Conservation (phyloP, 208 protist genomes). For the Trypanosoma caninum region DNA sequence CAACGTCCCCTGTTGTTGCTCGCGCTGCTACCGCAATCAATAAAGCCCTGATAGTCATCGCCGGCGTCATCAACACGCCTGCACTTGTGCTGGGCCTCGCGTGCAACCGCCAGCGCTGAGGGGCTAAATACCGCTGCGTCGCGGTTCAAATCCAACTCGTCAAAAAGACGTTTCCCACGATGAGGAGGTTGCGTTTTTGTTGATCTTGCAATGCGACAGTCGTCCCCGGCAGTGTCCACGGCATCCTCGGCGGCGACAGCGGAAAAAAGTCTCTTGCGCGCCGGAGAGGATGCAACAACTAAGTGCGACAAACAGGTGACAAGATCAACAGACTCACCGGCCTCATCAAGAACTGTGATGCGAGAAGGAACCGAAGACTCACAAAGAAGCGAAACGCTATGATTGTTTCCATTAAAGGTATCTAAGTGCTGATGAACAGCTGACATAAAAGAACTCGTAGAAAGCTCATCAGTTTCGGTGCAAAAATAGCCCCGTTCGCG, state of each 20-base stretch:
- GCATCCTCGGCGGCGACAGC: conserved; percentile 38
- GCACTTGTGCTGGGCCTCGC: conserved; percentile 10
- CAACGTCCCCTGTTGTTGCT: too few relatives aligned
- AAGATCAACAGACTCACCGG: conserved; percentile 25
- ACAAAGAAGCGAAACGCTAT: conserved; percentile 7
- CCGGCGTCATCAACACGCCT: conserved; percentile 13
- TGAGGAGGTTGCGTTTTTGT: conserved; percentile 38
- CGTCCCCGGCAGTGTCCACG: not conserved
- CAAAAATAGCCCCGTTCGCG: not conserved
- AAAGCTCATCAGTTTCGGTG: conserved; percentile 13
- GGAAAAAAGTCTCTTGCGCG: conserved; percentile 66
- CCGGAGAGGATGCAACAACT: conserved; percentile 38
- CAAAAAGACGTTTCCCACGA: conserved; percentile 65
- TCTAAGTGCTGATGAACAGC: not conserved
- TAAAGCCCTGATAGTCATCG: not conserved
- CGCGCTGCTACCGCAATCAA: not conserved
- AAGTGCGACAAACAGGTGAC: conserved; percentile 20
- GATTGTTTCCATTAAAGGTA: not conserved
- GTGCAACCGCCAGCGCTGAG: not conserved
- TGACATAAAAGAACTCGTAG: not conserved
- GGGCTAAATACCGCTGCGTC: conserved; percentile 6
- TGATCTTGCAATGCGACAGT: not conserved
- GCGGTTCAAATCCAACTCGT: conserved; percentile 41
- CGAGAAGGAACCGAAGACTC: conserved; percentile 25
- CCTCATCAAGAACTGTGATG: conserved; percentile 26